Conservation (phyloP, 192 early-diverging fungal species). For the Diversispora eburnea region DNA sequence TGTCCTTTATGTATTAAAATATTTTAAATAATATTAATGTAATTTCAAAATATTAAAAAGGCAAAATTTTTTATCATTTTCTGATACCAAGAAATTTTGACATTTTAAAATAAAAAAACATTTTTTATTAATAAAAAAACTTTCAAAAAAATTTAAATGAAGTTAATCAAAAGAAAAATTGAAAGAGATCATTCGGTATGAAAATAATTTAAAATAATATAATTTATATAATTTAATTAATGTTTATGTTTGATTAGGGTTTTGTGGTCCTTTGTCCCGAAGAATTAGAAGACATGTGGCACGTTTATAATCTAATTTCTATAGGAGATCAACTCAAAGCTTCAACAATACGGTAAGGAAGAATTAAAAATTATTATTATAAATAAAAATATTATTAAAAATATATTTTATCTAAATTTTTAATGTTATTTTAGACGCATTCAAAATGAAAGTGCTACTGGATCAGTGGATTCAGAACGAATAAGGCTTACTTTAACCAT, state of each 20-base stretch:
- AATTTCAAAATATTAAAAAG: no score
- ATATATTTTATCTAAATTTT: slow-evolving; percentile 1
- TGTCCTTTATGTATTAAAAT: no score
- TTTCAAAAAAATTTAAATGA: neutral
- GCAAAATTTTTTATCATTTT: no score
- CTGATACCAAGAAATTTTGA: no score
- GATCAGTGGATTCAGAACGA: slow-evolving; percentile 79
- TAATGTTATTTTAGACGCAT: slow-evolving; percentile 58
- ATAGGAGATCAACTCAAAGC: slow-evolving; percentile 84
- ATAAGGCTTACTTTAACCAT: slow-evolving; percentile 81
- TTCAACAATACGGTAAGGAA: slow-evolving; percentile 81
- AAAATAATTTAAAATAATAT: neutral
- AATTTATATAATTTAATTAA: slow-evolving; percentile 26
- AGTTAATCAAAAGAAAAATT: slow-evolving; percentile 58
- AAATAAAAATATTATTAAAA: neutral
- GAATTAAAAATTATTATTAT: neutral
- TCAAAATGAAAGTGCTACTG: slow-evolving; percentile 82
- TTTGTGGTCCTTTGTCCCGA: slow-evolving; percentile 80
- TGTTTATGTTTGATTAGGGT: slow-evolving; percentile 66
- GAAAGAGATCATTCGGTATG: slow-evolving; percentile 62
- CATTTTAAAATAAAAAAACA: no score
- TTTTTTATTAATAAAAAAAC: neutral
- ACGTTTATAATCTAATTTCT: slow-evolving; percentile 84
- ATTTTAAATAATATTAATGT: no score
- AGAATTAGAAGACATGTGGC: slow-evolving; percentile 98